phyloP scores from a whole-genome alignment of 306 rosid genomes.

The Quercus parvula region DNA sequence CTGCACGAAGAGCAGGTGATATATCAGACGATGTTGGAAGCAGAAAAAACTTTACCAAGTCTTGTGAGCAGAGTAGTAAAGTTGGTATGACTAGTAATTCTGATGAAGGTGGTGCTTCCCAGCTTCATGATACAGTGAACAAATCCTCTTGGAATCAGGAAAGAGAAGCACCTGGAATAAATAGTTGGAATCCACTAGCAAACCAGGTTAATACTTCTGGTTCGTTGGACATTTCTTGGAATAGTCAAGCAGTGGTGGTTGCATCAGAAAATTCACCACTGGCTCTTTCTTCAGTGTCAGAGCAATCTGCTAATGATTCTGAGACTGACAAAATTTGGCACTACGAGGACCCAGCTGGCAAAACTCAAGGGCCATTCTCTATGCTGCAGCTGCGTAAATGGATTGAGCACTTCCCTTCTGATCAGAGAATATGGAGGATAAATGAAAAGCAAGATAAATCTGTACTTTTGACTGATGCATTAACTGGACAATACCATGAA shows the following conservation, averaged over 20 bases:
- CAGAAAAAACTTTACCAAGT: conserved; percentile 23
- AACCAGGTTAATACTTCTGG: conserved; percentile 29
- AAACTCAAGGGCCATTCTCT: conserved; percentile 85
- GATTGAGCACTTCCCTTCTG: conserved; percentile 74
- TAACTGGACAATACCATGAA: conserved; percentile 46
- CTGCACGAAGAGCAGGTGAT: conserved; percentile 37
- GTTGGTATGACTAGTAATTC: background rate
- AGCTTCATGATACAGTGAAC: background rate
- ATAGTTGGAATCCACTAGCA: conserved; percentile 19
- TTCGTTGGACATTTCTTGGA: conserved; percentile 32
- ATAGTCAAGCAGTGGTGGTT: conserved; percentile 32
- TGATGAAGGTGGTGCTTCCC: conserved; percentile 4
- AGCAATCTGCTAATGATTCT: conserved; percentile 41
- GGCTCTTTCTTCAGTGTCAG: conserved; percentile 36
- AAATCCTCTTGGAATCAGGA: conserved; percentile 9
- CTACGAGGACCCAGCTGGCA: conserved; percentile 85
- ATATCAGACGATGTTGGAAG: conserved; percentile 31
- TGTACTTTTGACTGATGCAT: conserved; percentile 56
- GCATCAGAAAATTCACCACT: conserved; percentile 41
- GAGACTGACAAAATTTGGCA: conserved; percentile 64
- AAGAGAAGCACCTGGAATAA: conserved; percentile 24
- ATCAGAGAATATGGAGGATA: conserved; percentile 74
- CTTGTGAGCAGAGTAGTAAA: conserved; percentile 38
- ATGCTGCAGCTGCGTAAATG: conserved; percentile 67
- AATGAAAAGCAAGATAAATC: conserved; percentile 57